Base-by-base conservation (phyloP, 345 rosid genomes). In the Barbarea vulgaris region DNA sequence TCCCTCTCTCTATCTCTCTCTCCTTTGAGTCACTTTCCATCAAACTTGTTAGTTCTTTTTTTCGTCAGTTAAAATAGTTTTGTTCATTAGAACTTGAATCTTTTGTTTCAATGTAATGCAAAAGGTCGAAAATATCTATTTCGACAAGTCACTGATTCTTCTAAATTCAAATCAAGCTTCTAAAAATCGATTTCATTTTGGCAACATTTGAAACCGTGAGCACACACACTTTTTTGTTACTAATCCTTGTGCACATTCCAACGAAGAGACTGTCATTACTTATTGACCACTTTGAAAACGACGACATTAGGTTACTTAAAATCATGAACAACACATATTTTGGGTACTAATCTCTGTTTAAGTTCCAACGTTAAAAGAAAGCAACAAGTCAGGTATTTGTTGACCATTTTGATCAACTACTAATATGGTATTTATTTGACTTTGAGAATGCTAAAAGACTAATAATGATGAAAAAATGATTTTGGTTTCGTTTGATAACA, bases 281-380 rank as follows among this genome's bases (percentile, higher is more conserved):
- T 37, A 6, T 64, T 54, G 44, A 64, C 48, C 77, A 73, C 70
- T 64, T 64, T 41, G 54, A 42, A 64, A 73, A 64, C 36, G 64
- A 28, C 36, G 27, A 30, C 19, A 39, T 13, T 10, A 12, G 15
- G 9, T 31, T n/a, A 30, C 7, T 30, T 22, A 9, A 19, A 13
- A 10, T 17, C 31, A 39, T 39, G 12, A 41, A 15, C 46, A 41
- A 7, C 33, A 31, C 36, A n/a, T 41, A 19, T n/a, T 11, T 44
- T 36, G 37, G 50, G 72, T 65, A 33, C 31, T 74, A 57, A 46
- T 66, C 67, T 25, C n/a, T 33, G 41, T 64, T 64, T 11, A 65
- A 56, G 33, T 25, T 67, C 33, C 37, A 13, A 66, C 41, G 53
- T 34, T 54, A 3, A 28, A 64, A 44, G 5, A 72, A 59, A 19